Conservation (phyloP, 2,329 filamentous ascomycete genomes). For the Aspergillus brasiliensis region DNA sequence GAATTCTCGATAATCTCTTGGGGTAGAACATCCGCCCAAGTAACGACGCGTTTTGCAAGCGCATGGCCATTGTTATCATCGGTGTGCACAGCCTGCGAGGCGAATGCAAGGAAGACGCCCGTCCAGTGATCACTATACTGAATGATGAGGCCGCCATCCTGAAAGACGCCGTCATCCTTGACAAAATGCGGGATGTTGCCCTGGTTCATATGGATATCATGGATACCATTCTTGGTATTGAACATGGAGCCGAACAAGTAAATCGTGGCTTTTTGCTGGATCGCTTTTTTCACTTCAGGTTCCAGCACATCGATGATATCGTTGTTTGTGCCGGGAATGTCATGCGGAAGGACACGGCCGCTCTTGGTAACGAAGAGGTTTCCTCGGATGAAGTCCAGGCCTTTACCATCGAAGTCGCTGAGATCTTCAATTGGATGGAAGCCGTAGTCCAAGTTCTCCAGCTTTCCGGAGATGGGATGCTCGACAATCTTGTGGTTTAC, state of each 20-base stretch:
- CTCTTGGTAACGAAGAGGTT: conserved; percentile 13
- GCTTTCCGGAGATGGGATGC: conserved; percentile 11
- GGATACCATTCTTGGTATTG: conserved; percentile 12
- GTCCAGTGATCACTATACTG: conserved; percentile 15
- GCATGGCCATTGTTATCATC: conserved; percentile 17
- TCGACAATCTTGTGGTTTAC: conserved; percentile 8
- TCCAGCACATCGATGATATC: conserved; percentile 34
- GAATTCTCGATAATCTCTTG: conserved; percentile 10
- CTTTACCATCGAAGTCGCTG: background rate
- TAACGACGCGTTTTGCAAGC: background rate
- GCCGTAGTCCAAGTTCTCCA: conserved; percentile 9
- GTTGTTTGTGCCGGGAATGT: conserved; percentile 27
- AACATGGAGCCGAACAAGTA: conserved; percentile 20
- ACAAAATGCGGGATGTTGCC: conserved; percentile 11
- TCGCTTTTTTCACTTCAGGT: conserved; percentile 14
- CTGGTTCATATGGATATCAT: conserved; percentile 24
- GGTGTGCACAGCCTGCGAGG: conserved; percentile 19
- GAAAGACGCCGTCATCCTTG: conserved; percentile 16
- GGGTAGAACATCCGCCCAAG: conserved; percentile 15
- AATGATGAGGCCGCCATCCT: conserved; percentile 20
- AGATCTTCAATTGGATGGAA: conserved; percentile 13
- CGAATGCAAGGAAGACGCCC: conserved; percentile 20
- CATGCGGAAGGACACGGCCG: conserved; percentile 22
- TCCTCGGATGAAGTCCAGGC: conserved; percentile 18
- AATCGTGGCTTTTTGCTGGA: conserved; percentile 9